Evolutionary conservation across 495 filamentous ascomycete genomes (phyloP), one percentile per base, ranked within the genome.

Genomic region (Aspergillus taichungensis): DNA sequence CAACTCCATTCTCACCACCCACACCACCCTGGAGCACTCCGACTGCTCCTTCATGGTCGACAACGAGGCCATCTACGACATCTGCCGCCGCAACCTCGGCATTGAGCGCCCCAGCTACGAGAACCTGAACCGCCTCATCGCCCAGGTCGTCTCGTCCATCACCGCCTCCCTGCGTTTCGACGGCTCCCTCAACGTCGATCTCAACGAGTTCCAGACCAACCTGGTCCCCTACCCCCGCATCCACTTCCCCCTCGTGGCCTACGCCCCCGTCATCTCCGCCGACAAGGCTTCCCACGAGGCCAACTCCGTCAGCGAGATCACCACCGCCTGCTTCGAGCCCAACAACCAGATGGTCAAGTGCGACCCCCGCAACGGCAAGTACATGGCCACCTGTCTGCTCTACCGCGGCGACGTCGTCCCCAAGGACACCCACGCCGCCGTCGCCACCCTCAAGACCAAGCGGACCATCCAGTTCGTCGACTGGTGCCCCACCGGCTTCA

Each of bases 121-220:
- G 73, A 94, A 97, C 79, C 80, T 98, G 46, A 98, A 98, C 79
- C 88, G 92, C 55, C 73, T 98, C 62, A 95, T 98, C 64, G 92
- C 92, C 56, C 92, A 98, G 76, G 92, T 98, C 46, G 92, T 98
- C 53, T 95, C 89, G 38, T 98, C 92, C 47, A 97, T 98, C 71
- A 98, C 92, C 48, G 90, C 92, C 47, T 97, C 92, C 48, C 85
- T 98, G 53, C 90, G 92, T 59, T 98, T 98, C 71, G 92, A 98
- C 62, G 92, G 92, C 53, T 94, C 91, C 49, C 87, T 98, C 54
- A 98, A 98, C 73, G 92, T 98, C 72, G 92, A 98, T 72, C 77
- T 98, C 35, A 95, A 95, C 73, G 92, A 98, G 74, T 98, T 98
- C 82, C 92, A 98, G 81, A 98, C 92, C 69, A 98, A 98, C 74